A percentile compares a stretch with the other conserved stretches of the same genome.
Evolutionary conservation across 306 rosid species (phyloP).

Genomic region (Pyrus communis): DNA sequence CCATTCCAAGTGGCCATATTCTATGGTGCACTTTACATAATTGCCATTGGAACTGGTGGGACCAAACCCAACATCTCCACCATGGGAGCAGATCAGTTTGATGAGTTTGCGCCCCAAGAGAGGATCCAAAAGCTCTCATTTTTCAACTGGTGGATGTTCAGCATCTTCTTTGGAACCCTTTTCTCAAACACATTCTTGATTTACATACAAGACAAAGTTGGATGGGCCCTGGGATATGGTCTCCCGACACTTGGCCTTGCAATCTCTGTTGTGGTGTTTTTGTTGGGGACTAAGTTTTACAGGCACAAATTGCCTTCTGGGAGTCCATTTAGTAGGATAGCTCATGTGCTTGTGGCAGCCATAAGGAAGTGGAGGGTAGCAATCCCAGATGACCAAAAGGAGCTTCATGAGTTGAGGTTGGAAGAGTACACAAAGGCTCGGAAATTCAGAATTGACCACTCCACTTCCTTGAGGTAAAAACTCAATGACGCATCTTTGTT

Average conservation of each 20-base stretch:
- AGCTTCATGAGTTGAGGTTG: slow-evolving; percentile 55
- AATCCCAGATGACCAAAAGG: slow-evolving; percentile 52
- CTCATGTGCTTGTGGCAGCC: slow-evolving; percentile 53
- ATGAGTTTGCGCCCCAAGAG: slow-evolving; percentile 64
- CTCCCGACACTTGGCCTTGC: slow-evolving; percentile 70
- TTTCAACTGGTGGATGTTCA: slow-evolving; percentile 87
- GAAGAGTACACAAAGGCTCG: slow-evolving; percentile 30
- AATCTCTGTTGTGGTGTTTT: slow-evolving; percentile 48
- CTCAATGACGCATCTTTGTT: background rate
- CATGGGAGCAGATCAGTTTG: slow-evolving; percentile 91
- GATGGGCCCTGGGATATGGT: slow-evolving; percentile 75
- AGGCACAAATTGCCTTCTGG: slow-evolving; percentile 72
- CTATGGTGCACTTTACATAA: slow-evolving; percentile 52
- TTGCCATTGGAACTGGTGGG: slow-evolving; percentile 80
- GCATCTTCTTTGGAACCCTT: slow-evolving; percentile 61
- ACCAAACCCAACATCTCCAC: slow-evolving; percentile 88
- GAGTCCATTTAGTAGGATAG: slow-evolving; percentile 59
- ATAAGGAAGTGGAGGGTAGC: slow-evolving; percentile 40
- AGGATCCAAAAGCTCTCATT: slow-evolving; percentile 54
- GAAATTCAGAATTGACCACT: slow-evolving; percentile 40
- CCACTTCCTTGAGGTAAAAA: slow-evolving; percentile 46
- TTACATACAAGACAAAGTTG: slow-evolving; percentile 66
- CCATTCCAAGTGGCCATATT: slow-evolving; percentile 50
- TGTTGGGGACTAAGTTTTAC: slow-evolving; percentile 50
- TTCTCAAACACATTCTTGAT: slow-evolving; percentile 60